These are phyloP conservation scores for Gliomastix tumulicola DNA, from an alignment of 2,329 filamentous ascomycete species.

Conservation along the genomic window DNA sequence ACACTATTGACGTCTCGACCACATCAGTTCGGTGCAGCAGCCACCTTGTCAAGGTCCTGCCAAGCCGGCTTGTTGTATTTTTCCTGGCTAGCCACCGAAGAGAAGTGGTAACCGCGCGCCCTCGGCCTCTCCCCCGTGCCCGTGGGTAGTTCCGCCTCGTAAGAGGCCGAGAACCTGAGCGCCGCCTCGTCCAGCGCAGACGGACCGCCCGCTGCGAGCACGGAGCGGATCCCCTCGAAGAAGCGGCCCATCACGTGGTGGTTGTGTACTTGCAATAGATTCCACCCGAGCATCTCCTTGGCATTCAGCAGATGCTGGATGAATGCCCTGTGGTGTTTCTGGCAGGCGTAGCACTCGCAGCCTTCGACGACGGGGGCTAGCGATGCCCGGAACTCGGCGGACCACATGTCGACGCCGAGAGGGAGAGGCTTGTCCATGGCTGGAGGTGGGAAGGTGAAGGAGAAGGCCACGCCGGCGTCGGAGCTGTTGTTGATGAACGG, in stretches of 20 bases:
- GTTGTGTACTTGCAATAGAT: conserved; percentile 87
- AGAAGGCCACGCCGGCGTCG: conserved; percentile 78
- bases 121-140: conserved; percentile 74
- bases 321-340: conserved; percentile 77
- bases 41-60: conserved; percentile 44
- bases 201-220: conserved; percentile 45
- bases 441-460: conserved; percentile 63
- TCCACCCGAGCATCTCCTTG: conserved; percentile 97
- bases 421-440: conserved; percentile 23
- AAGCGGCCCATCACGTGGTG: conserved; percentile 66
- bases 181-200: conserved; percentile 50
- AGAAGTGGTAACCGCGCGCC: conserved; percentile 76
- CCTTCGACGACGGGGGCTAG: conserved; percentile 51
- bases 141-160: conserved; percentile 64
- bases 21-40: no score
- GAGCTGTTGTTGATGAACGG: conserved; percentile 70
- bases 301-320: conserved; percentile 80
- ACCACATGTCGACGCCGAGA: conserved; percentile 77
- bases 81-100: conserved; percentile 56
- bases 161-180: conserved; percentile 39
- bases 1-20: no score
- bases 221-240: conserved; percentile 62
- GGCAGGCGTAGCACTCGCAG: conserved; percentile 81
- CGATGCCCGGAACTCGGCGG: conserved; percentile 50
- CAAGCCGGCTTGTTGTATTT: conserved; percentile 65